Base-by-base conservation (phyloP, 805 yeast species). In the Lachancea sp. region DNA sequence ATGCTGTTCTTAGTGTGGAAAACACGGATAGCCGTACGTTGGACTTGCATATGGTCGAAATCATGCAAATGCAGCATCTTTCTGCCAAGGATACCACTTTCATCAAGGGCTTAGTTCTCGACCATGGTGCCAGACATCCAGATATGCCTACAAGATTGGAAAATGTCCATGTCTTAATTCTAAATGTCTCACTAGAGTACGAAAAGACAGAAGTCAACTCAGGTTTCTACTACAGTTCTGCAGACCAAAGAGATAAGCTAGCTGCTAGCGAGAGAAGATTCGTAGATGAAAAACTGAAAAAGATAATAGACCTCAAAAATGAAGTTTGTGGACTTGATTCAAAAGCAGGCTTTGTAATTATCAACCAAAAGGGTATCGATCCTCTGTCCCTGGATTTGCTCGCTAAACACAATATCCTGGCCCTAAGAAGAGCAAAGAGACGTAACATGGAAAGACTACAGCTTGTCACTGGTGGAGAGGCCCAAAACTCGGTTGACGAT, bases 361-460 rank as follows among this genome's bases (percentile, higher is more conserved):
- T 92, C 63, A 92, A 92, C 68, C 98, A 92, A 67, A 92, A 92
- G 72, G 98, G 98, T 55, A 92, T 92, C 50, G 98, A 92, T 61
- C 98, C 98, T 49, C 83, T 92, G 92, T 88, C 97, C 6, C 70
- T 92, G 48, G 98, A 92, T 60, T 81, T 90, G 4, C 72, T 92
- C 49, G 97, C 97, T 32, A 87, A 86, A 60, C 83, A 92, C 65
- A 84, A 83, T 53, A 92, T 92, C 51, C 71, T 92, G 53, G 98
- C 98, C 1, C 73, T 92, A 55, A 81, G 99, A 71, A 80, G 98
- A 60, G 99, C 99, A 32, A 92, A 92, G 72, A 80, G 99, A 71
- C 83, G 99, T 70, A 92, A 92, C 66, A 90, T 92, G 98, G 99
- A 92, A 70, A 80, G 99, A 62, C 73, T 92, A 60, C 99, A 92